Base-by-base conservation (phyloP, 371 early-diverging fungal species). In the Mortierella sp. region DNA sequence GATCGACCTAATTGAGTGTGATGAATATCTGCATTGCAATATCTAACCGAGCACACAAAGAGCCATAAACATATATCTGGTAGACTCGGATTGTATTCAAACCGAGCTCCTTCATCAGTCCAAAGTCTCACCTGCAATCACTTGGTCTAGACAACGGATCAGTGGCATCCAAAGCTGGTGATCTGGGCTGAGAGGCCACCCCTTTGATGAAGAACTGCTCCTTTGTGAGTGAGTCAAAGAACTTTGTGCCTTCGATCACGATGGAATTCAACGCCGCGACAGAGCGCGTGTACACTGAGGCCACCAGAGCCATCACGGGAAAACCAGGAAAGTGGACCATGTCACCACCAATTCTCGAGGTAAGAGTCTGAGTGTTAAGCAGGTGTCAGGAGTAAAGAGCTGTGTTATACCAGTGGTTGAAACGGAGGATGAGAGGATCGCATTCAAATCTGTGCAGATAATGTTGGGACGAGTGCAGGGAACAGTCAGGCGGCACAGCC, bases 121-220 rank as follows among this genome's bases (percentile, higher is more conserved):
- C 78, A 28, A 91, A 82, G 70, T 93, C 93, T 27, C 91, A 86
- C 64, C 81, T 82, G 79, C 93, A 93, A 26, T 84, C 85, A 19
- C 56, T 65, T 0, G 82, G 62, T 60, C 87, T 88, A 3, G 90
- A 84, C 49, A 94, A 81, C 9, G 93, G 92, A 71, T 93, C 94
- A 0, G 54, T 58, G 16, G 50, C 43, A 9, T 50, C 61, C 7
- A 34, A 4, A 0, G 45, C 19, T 14, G 34, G 13, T 52, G 80
- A 70, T 61, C 87, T 82, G 27, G 94, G 93, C 59, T 93, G 91
- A 61, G 93, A 94, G 7, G 92, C 91, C 3, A 93, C 83, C 47
- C 93, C 93, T 80, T 91, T 92, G 76, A 93, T 86, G 63, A 86
- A 89, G 72, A 94, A 93, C 60, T 91, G 89, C 19, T 90, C 82